Base-by-base conservation (phyloP, 75 land plant genomes). In the Selaginella tamariscina region DNA sequence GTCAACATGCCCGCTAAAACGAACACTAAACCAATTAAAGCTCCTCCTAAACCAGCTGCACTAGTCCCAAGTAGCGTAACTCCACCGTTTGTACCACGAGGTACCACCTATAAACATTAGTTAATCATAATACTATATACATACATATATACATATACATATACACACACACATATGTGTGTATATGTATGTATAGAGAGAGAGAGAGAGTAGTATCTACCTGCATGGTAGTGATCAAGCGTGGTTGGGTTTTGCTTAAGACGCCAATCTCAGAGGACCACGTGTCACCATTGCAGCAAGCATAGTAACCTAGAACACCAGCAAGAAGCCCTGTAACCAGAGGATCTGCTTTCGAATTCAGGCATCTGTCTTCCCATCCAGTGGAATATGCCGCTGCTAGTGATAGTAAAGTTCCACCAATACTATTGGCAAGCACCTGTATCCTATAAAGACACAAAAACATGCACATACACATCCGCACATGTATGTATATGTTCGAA, bases 221-320 rank as follows among this genome's bases (percentile, higher is more conserved):
- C 94, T 82, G 85, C 67, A 92, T 76, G 2, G 80, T 84, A 65
- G 97, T 92, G 30, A 92, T 89, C 22, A 92, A 71, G 20, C 90
- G 81, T 24, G 97, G 97, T 66, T 77, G 85, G 26, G 66, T 66
- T 24, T 81, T 79, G 77, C 94, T 92, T 31, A 92, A 80, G 27
- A 92, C 70, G 39, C 97, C 97, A 55, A 92, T 32, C 69, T 92
- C 97, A 28, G 97, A 92, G 0, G 97, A 92, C 97, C 97, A 92
- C 31, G 97, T 92, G 31, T 92, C 97, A 44, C 97, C 97, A 76
- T 84, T 86, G 72, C 90, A 86, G 82, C 95, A 92, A n/a, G 85
- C 86, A 74, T 89, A 92, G 79, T 92, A 91, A 20, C 97, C 97
- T 32, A 88, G 76, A 24, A 92, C 71, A 21, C 87, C 95, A 1